A percentile compares a stretch with the other conserved stretches of the same genome.
These are phyloP conservation scores for Epichloe coenophiala DNA, from an alignment of 2,329 filamentous ascomycete species.

Conservation along the genomic window DNA sequence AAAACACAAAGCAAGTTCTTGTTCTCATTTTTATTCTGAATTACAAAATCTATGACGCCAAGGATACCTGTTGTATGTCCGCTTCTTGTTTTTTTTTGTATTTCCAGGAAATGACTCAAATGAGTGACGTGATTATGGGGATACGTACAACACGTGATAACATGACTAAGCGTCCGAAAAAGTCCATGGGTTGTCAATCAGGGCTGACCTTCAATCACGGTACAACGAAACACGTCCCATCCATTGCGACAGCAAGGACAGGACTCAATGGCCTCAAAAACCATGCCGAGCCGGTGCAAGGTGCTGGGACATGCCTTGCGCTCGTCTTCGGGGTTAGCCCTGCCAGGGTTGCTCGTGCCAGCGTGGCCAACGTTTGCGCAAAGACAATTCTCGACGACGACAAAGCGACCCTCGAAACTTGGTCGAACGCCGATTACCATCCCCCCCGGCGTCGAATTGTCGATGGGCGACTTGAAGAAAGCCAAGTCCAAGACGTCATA, in stretches of 20 bases:
- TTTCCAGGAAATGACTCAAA: too few species aligned
- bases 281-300: conserved; percentile 49
- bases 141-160: conserved; percentile 1
- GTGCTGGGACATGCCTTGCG: conserved; percentile 43
- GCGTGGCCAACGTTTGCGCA: conserved; percentile 41
- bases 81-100: background rate
- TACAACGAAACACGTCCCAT: background rate
- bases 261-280: conserved; percentile 37
- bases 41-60: background rate
- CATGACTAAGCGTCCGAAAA: conserved; percentile 10
- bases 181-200: background rate
- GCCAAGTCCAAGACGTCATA: conserved; percentile 44
- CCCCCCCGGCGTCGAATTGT: conserved; percentile 76
- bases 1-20: background rate
- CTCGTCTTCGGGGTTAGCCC: conserved; percentile 33
- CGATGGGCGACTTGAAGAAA: conserved; percentile 47
- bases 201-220: background rate
- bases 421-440: conserved; percentile 69
- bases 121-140: background rate
- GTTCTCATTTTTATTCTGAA: background rate
- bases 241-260: conserved; percentile 4
- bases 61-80: background rate
- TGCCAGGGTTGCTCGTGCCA: conserved; percentile 62
- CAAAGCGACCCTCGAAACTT: conserved; percentile 62
- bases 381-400: conserved; percentile 55